Evolutionary conservation across 1,284 basidiomycete genomes (phyloP).

Genomic region (Austroboletus olivaceoglutinosus): DNA sequence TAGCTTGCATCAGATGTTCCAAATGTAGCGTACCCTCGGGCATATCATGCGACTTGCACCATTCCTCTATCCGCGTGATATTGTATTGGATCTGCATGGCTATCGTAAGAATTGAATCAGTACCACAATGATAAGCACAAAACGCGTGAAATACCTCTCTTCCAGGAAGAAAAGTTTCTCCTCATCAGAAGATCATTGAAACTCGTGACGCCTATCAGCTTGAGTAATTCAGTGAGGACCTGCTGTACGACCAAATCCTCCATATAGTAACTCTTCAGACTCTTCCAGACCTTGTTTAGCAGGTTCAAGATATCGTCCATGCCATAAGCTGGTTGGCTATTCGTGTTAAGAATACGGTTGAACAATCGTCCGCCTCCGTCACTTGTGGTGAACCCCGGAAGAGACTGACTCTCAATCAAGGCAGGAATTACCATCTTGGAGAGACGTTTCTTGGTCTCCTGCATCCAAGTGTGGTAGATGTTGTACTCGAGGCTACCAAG

Average conservation of each 20-base stretch:
- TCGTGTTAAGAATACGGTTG: conserved; percentile 86
- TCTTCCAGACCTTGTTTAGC: conserved; percentile 98
- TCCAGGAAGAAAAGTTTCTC: conserved; percentile 99
- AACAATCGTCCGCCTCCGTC: conserved; percentile 93
- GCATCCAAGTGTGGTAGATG: conserved; percentile 99
- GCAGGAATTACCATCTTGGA: conserved; percentile 99
- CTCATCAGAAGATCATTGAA: conserved; percentile 99
- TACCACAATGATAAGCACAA: background rate
- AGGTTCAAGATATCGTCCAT: conserved; percentile 99
- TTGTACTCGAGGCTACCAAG: conserved; percentile 99
- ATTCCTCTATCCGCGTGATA: conserved; percentile 96
- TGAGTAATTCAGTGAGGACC: conserved; percentile 93
- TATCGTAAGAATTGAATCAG: conserved; percentile 32
- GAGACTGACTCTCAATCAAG: conserved; percentile 94
- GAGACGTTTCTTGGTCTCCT: conserved; percentile 95
- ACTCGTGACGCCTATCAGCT: conserved; percentile 94
- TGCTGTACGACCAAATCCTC: conserved; percentile 98
- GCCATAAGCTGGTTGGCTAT: conserved; percentile 85
- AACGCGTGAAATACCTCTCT: conserved; percentile 69
- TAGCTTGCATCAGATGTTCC: conserved; percentile 99
- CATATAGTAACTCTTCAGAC: conserved; percentile 98
- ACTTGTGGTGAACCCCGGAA: conserved; percentile 96
- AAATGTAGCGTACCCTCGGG: conserved; percentile 97
- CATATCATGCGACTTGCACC: conserved; percentile 99
- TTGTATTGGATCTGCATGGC: conserved; percentile 99